These are phyloP conservation scores for Phytopythium helicoides DNA, from an alignment of 352 stramenopile genomes.

Conservation along the genomic window DNA sequence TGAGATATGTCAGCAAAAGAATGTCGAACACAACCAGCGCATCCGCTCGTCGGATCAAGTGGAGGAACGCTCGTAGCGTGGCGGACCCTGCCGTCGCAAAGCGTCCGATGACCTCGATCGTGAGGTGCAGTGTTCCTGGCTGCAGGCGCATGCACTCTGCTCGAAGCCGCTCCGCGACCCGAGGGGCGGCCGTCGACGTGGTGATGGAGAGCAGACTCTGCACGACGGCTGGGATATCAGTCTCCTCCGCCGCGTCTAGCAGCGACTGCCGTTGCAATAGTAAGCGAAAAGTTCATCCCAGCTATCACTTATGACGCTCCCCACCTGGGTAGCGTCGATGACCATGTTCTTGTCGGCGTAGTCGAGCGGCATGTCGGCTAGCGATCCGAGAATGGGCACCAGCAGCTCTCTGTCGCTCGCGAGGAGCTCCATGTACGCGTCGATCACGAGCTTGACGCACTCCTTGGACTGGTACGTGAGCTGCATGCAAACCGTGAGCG, in stretches of 20 bases:
- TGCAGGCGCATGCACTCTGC: constrained; percentile 57
- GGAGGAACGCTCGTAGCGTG: constrained; percentile 43
- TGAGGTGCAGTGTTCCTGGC: constrained; percentile 48
- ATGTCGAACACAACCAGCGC: constrained; percentile 56
- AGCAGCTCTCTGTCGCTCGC: constrained; percentile 72
- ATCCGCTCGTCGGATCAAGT: constrained; percentile 42
- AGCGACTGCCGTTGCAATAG: too few relatives aligned
- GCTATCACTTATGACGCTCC: neutral
- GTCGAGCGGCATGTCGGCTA: constrained; percentile 72
- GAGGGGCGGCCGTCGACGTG: constrained; percentile 38
- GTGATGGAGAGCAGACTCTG: constrained; percentile 77
- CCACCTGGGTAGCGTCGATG: constrained; percentile 59
- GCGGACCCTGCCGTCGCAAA: constrained; percentile 51
- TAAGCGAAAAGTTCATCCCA: neutral
- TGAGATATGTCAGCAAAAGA: constrained; percentile 55
- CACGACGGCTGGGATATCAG: constrained; percentile 76
- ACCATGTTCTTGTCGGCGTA: constrained; percentile 60
- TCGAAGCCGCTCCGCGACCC: constrained; percentile 54
- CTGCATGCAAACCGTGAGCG: constrained; percentile 13
- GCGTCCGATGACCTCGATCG: constrained; percentile 65
- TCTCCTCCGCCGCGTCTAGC: constrained; percentile 68
- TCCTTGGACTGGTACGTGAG: constrained; percentile 81
- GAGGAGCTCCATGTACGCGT: constrained; percentile 74
- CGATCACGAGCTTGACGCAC: constrained; percentile 71
- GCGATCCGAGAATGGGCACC: constrained; percentile 72